Conservation (phyloP, 1,284 basidiomycete genomes). For the Entoloma clypeatum region DNA sequence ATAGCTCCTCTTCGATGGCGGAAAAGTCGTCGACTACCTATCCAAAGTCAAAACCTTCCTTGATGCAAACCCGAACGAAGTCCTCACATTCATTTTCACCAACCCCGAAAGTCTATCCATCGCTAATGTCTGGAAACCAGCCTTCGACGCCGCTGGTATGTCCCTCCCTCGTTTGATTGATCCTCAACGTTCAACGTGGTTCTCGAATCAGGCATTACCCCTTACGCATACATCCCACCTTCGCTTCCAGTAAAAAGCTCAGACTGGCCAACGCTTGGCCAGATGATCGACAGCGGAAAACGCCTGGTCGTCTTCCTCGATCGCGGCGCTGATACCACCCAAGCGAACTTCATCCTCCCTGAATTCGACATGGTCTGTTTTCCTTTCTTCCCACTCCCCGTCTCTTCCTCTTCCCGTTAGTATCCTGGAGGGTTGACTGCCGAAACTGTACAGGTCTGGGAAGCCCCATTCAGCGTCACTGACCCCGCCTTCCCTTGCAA, state of each 20-base stretch:
- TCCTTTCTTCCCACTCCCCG: background rate
- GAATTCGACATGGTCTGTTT: constrained; percentile 53
- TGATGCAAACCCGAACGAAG: constrained; percentile 69
- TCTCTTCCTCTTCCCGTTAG: no score
- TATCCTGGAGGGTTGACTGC: constrained; percentile 16
- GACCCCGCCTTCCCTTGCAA: constrained; percentile 64
- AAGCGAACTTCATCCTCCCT: constrained; percentile 58
- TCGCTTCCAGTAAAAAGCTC: constrained; percentile 46
- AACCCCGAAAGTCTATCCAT: constrained; percentile 61
- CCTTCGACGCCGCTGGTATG: constrained; percentile 47
- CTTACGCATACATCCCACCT: constrained; percentile 58
- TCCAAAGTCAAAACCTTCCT: constrained; percentile 59
- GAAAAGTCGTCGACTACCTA: constrained; percentile 60
- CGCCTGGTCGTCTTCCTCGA: constrained; percentile 74
- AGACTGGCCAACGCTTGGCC: constrained; percentile 75
- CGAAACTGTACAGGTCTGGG: constrained; percentile 55
- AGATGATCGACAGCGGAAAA: constrained; percentile 62
- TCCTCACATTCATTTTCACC: constrained; percentile 68
- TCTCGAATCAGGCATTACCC: constrained; percentile 46
- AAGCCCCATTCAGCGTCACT: constrained; percentile 68
- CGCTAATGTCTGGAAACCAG: constrained; percentile 47
- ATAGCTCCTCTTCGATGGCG: constrained; percentile 57
- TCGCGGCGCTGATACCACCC: constrained; percentile 40
- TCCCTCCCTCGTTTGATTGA: background rate
- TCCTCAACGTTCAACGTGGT: background rate